Percentiles rank a stretch among this genome's conserved stretches.
phyloP scores from a whole-genome alignment of 305 asterid genomes.

The Fraxinus greggii region DNA sequence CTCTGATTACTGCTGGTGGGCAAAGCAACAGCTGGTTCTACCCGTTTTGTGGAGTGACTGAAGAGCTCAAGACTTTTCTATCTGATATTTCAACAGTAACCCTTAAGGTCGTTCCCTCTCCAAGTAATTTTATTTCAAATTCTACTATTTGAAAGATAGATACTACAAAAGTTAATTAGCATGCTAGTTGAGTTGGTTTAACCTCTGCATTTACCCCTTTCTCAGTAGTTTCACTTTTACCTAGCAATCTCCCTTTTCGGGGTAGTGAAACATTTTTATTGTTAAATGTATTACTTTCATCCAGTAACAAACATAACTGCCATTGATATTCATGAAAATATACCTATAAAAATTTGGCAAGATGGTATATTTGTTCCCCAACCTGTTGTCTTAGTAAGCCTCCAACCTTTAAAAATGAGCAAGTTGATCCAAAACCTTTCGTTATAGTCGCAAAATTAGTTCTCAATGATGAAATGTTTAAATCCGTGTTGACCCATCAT shows the following conservation, averaged over 20 bases:
- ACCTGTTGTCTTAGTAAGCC: background rate
- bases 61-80: conserved; percentile 54
- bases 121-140: background rate
- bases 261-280: background rate
- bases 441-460: no score
- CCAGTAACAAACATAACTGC: background rate
- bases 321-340: background rate
- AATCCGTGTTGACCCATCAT: background rate
- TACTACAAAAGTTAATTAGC: background rate
- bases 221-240: background rate
- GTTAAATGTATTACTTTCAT: background rate
- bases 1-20: conserved; percentile 48
- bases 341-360: background rate
- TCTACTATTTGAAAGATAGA: background rate
- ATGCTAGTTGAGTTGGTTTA: background rate
- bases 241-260: background rate
- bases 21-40: conserved; percentile 40
- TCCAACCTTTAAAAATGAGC: background rate
- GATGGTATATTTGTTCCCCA: background rate
- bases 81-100: conserved; percentile 43
- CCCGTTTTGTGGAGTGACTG: conserved; percentile 53
- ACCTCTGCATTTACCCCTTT: background rate
- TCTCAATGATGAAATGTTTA: background rate
- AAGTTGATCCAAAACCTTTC: no score
- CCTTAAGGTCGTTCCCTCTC: conserved; percentile 32